Evolutionary conservation across 2,329 filamentous ascomycete genomes (phyloP), one percentile per base, ranked within the genome.

Genomic region (Aspergillus persii): DNA sequence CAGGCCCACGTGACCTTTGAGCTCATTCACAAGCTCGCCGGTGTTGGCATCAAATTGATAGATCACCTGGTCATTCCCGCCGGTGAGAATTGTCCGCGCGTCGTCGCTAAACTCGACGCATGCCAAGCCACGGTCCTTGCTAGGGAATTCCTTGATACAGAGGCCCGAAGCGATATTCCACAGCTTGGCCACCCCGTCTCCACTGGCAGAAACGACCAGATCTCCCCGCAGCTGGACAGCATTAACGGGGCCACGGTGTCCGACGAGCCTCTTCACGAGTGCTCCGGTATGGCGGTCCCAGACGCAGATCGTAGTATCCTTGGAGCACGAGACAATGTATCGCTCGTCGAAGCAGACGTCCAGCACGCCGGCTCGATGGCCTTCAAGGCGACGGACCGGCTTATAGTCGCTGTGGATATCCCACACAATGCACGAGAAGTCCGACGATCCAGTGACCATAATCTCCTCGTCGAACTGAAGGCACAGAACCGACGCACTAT

Each of bases 51-150:
- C 92, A 85, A 96, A 99, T 72, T 98, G 91, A 73, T 96, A 95
- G 62, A 98, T 97, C 52, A 92, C 87, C 75, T 94, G 90, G 78
- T 98, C 95, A 71, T 97, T 99, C 50, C 95, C 95, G 8, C 95
- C 95, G 18, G 92, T 95, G 51, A 96, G 89, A 51, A 99, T 92
- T 65, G 90, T 95, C 55, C 90, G 88, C n/a, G 92, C 92, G 71
- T 99, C 94, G 68, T 97, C 92, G 46, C 89, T 94, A 76, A 98
- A 97, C 74, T 99, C 95, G 56, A 95, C 92, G 75, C 95, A 97
- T 3, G 95, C 95, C 33, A 99, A 85, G 7, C 95, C 95, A 71
- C 96, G 93, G 74, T 92, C 95, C 75, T 96, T 92, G 57, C 91
- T 92, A 5, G 84, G 81, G 71, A 99, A 96, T 75, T 97, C 92